Evolutionary conservation across 2,329 filamentous ascomycete species (phyloP).

Genomic region (Hirsutella minnesotensis): DNA sequence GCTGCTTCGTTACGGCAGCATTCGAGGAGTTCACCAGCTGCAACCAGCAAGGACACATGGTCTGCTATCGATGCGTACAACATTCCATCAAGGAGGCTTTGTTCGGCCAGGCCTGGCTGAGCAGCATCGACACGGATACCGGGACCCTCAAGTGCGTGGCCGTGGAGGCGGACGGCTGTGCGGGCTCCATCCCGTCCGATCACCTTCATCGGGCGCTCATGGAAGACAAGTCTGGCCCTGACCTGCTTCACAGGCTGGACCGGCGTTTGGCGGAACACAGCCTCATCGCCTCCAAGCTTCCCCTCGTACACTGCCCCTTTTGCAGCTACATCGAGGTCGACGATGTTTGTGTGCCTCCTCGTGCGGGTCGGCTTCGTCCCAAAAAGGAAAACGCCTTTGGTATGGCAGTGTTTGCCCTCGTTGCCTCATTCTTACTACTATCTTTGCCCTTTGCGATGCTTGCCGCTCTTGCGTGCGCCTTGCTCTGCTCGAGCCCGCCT

Average conservation of each 20-base stretch:
- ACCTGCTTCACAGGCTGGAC: slow-evolving; percentile 65
- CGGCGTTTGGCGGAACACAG: slow-evolving; percentile 67
- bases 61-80: slow-evolving; percentile 75
- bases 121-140: slow-evolving; percentile 59
- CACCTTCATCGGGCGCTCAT: slow-evolving; percentile 63
- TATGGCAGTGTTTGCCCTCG: slow-evolving; percentile 37
- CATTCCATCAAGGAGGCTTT: slow-evolving; percentile 75
- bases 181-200: slow-evolving; percentile 57
- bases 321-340: slow-evolving; percentile 87
- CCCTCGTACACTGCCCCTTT: slow-evolving; percentile 76
- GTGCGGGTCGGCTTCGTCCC: slow-evolving; percentile 43
- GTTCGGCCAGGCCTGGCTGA: slow-evolving; percentile 85
- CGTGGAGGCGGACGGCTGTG: slow-evolving; percentile 56
- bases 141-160: slow-evolving; percentile 79
- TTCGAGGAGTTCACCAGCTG: slow-evolving; percentile 71
- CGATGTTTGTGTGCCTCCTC: slow-evolving; percentile 52
- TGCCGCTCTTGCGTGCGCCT: slow-evolving; percentile 30
- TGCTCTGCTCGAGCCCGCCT: slow-evolving; percentile 29
- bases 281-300: slow-evolving; percentile 60
- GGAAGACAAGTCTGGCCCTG: slow-evolving; percentile 55
- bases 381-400: slow-evolving; percentile 38
- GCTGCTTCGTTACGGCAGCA: slow-evolving; percentile 59
- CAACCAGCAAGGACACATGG: slow-evolving; percentile 53
- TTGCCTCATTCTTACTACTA: slow-evolving; percentile 43
- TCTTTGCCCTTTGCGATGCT: slow-evolving; percentile 39